Evolutionary conservation across 2,329 filamentous ascomycete species (phyloP), one percentile per base, ranked within the genome.

Genomic region (Calonectria multiphialidica): DNA sequence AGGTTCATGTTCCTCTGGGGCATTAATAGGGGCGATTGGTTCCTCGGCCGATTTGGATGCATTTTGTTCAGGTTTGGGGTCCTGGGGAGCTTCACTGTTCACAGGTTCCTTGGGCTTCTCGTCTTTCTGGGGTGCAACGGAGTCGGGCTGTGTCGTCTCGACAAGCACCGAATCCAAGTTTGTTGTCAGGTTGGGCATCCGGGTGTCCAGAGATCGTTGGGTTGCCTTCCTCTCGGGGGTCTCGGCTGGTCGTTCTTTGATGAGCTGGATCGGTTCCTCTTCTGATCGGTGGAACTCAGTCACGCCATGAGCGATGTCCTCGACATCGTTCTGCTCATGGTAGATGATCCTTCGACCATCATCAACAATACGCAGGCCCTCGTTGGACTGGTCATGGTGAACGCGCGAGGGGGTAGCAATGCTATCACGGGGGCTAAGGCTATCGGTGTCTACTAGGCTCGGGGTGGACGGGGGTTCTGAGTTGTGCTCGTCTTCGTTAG

Each of bases 361-460:
- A 21, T 80, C 78, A 28, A 79, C 42, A 35, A 80, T 79, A 18
- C 77, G 75, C 50, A 80, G 67, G 59, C 79, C 78, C 47, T 80
- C 78, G 30, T 78, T 80, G 59, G 79, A 78, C 62, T 80, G 78
- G 59, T 76, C 75, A 33, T 77, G 76, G 53, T 74, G 45, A 35
- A 64, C 49, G 8, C 78, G 72, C n/a, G 65, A 49, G 50, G 77
- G 79, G 23, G 79, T 80, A 55, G 72, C 77, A 30, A 79, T 49
- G 73, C 77, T 81, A 28, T 81, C 79, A 72, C 75, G 79, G 30
- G 75, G 79, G 69, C 77, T 79, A 73, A 80, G 62, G 68, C 79
- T 81, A 76, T 80, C 79, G 74, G 79, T 81, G 77, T 80, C 79
- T 55, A 77, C 78, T 69, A 81, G 67, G 42, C 79, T 81, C 44